Evolutionary conservation across 768 basidiomycete genomes (phyloP), one percentile per base, ranked within the genome.

Genomic region (Hygrocybe coccinea): DNA sequence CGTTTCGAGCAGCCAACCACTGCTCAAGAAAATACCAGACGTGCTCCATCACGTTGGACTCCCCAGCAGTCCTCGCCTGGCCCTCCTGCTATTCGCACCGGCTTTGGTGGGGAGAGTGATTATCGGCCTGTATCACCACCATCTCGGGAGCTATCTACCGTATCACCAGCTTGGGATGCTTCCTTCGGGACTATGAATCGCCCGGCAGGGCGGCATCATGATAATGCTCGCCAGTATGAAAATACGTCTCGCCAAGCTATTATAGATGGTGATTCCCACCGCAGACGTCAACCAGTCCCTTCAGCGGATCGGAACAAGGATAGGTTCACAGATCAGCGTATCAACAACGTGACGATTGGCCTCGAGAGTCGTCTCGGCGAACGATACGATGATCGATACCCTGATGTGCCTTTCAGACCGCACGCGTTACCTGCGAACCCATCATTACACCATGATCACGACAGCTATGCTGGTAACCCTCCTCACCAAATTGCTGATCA

Each of bases 101-200:
- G 44, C 34, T 33, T 44, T 34, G 45, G 47, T 37, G 15, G 46
- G n/a, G 52, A 41, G 22, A 52, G 48, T 21, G 62, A 59, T 34
- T 44, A 60, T 50, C 62, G 54, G 11, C 67, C 69, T 1, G 64
- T 67, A 17, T 68, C 70, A 24, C 70, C 68, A 2, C 56, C 64
- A 29, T 62, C 68, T 9, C 62, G 67, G 51, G 67, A 69, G 45
- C 62, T 66, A 2, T 67, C 72, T 5, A 56, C 57, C n/a, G 43
- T 61, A 14, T 67, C 69, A 19, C 60, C 62, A 15, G 56, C 57
- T 19, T 67, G 66, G 56, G 59, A 62, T n/a, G 33, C 50, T 25
- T 24, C 55, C 11, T 56, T 41, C 24, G 55, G 39, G n/a, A 19
- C 52, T 5, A 45, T 61, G 17, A 60, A 64, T 10, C 55, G 60